These are phyloP conservation scores for Verticillium alfalfae DNA, from an alignment of 2,329 filamentous ascomycete genomes.

Conservation along the genomic window DNA sequence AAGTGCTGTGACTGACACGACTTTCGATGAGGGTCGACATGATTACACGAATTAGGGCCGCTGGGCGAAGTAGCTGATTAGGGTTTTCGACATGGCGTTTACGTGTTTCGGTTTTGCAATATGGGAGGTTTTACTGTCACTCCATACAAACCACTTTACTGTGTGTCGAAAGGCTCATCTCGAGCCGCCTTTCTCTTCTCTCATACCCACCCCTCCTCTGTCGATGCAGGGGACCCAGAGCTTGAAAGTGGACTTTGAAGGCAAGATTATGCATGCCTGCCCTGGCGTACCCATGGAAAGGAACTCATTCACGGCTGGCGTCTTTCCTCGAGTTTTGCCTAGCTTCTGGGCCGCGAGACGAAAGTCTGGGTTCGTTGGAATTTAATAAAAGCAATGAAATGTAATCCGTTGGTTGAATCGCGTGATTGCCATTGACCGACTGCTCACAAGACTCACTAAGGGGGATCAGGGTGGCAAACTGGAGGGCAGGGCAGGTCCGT, in stretches of 20 bases:
- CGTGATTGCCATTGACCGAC: too few species aligned
- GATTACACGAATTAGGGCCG: not conserved
- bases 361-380: not conserved
- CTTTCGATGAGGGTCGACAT: not conserved
- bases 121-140: not conserved
- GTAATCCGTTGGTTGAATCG: too few species aligned
- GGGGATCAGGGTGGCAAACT: not conserved
- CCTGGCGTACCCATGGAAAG: not conserved
- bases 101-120: not conserved
- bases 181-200: not conserved
- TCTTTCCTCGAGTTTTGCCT: not conserved
- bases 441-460: not conserved
- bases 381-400: too few species aligned
- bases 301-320: not conserved
- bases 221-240: not conserved
- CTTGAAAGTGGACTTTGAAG: not conserved
- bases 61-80: not conserved
- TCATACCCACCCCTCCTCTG: not conserved
- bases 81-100: not conserved
- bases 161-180: not conserved
- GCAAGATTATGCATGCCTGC: not conserved
- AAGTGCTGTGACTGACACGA: conserved; percentile 4
- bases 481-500: not conserved
- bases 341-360: not conserved
- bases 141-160: not conserved